These are phyloP conservation scores for Zygosaccharomyces gambellarensis DNA, from an alignment of 805 yeast species.

Conservation along the genomic window DNA sequence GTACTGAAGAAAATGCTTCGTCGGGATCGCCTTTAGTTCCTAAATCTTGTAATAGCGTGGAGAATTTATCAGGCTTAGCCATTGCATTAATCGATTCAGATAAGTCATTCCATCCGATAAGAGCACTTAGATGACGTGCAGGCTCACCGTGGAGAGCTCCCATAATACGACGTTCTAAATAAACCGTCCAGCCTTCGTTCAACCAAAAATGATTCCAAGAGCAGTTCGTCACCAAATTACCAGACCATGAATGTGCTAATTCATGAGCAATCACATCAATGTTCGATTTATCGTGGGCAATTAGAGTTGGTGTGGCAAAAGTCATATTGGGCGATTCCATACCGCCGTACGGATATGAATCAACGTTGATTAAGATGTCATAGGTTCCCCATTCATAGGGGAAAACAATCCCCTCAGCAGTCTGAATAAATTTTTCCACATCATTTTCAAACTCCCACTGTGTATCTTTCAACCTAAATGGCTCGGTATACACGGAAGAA, in stretches of 20 bases:
- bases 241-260: constrained; percentile 89
- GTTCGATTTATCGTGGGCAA: constrained; percentile 78
- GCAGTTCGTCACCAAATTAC: constrained; percentile 83
- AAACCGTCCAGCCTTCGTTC: constrained; percentile 96
- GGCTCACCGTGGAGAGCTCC: constrained; percentile 76
- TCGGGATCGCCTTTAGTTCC: constrained; percentile 75
- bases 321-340: constrained; percentile 94
- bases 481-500: constrained; percentile 77
- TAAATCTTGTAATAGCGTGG: constrained; percentile 66
- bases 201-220: constrained; percentile 95
- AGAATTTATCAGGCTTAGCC: constrained; percentile 51
- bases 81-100: constrained; percentile 61
- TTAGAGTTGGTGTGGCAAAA: constrained; percentile 83
- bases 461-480: constrained; percentile 58
- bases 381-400: constrained; percentile 82
- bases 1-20: constrained; percentile 81
- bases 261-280: constrained; percentile 92
- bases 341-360: constrained; percentile 82
- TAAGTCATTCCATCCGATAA: constrained; percentile 85
- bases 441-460: constrained; percentile 77
- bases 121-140: constrained; percentile 72
- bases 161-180: constrained; percentile 76
- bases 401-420: constrained; percentile 69
- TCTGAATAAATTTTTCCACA: constrained; percentile 69
- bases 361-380: constrained; percentile 75